Base-by-base conservation (phyloP, 306 rosid genomes). In the Quercus parvula region DNA sequence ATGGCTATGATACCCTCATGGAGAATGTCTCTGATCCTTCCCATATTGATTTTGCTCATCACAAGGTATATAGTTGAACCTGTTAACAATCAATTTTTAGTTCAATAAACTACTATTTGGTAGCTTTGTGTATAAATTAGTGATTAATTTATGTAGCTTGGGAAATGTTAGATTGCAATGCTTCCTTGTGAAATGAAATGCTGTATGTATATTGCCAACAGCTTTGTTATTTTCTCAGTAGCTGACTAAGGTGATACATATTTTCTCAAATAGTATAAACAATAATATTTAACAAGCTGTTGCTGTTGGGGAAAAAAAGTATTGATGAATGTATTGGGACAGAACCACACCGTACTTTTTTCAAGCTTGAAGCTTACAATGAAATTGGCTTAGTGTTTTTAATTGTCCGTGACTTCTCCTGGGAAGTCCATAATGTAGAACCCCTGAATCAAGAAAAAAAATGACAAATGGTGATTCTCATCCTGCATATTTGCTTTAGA, bases 11-110 rank as follows among this genome's bases (percentile, higher is more conserved):
- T 80, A 95, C 98, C 46, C 94, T 95, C 51, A 95, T 95, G 99
- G 99, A 94, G 88, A 95, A 95, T 87, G 98, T 95, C 73, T 91
- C 97, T 41, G 99, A 95, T 75, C 99, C 99, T 77, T 95, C 99
- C 66, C 99, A 94, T 79, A 94, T 91, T 78, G 97, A 94, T 75
- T 94, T 94, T 80, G 99, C 99, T 85, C 99, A 94, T 87, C 99
- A 94, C 92, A 94, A 92, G 97, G 99, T 94, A 79, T 73, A 44
- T 19, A 25, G 22, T 49, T 28, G 54, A 35, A 24, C 30, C 17
- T 75, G 18, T 66, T 17, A 31, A 30, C 68, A 66, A 66, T 66
- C 24, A 31, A 66, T 14, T 8, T 31, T 67, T 30, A 66, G 4
- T 66, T 28, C 5, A 61, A 25, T 4, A 24, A 61, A 61, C 13